Percentiles rank a stretch among this genome's conserved stretches.
phyloP scores from a whole-genome alignment of 2,329 filamentous ascomycete species.

The Coniochaeta prunicola region DNA sequence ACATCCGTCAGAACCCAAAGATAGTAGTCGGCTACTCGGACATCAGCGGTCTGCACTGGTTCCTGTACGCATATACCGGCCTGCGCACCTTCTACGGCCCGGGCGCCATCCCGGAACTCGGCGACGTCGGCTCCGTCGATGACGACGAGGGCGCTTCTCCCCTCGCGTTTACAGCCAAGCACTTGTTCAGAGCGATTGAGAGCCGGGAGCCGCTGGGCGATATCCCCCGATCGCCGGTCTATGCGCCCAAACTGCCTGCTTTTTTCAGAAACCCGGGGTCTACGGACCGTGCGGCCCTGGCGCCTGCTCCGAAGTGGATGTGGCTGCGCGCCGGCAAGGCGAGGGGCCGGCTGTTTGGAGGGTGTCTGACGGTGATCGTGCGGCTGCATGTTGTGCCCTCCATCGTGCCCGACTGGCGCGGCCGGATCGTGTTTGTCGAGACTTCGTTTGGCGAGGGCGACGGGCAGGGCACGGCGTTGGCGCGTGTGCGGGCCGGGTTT shows the following conservation, averaged over 20 bases:
- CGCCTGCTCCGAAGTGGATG: constrained; percentile 21
- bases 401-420: constrained; percentile 28
- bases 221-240: constrained; percentile 22
- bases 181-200: constrained; percentile 24
- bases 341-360: constrained; percentile 36
- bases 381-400: constrained; percentile 25
- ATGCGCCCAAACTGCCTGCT: constrained; percentile 17
- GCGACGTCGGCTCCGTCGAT: constrained; percentile 15
- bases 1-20: constrained; percentile 29
- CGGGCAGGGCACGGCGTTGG: constrained; percentile 15
- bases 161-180: constrained; percentile 20
- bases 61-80: constrained; percentile 26
- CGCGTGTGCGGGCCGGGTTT: constrained; percentile 23
- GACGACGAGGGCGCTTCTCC: constrained; percentile 8
- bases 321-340: constrained; percentile 28
- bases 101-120: constrained; percentile 29
- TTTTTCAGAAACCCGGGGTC: constrained; percentile 16
- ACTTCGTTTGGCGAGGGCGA: constrained; percentile 25
- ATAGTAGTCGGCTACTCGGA: constrained; percentile 34
- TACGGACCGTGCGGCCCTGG: constrained; percentile 19
- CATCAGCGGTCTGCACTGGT: constrained; percentile 35
- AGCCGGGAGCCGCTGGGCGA: constrained; percentile 18
- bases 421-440: constrained; percentile 32
- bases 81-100: constrained; percentile 37
- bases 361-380: constrained; percentile 31